A percentile compares a stretch with the other conserved stretches of the same genome.
phyloP scores from a whole-genome alignment of 345 rosid species.

The Carallia pectinifolia region DNA sequence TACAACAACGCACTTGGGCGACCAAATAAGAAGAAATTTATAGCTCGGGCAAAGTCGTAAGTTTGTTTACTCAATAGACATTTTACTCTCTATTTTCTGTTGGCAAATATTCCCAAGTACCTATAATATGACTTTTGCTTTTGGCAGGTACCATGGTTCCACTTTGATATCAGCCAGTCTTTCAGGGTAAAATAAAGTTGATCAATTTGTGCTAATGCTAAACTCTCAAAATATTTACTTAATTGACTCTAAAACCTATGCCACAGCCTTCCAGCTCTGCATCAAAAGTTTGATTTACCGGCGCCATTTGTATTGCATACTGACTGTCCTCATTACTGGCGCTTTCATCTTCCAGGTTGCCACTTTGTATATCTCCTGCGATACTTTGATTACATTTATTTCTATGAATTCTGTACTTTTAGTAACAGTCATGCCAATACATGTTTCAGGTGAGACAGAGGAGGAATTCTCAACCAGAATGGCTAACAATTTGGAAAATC shows the following conservation, averaged over 20 bases:
- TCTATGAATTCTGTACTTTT: not conserved
- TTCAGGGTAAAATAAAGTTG: constrained; percentile 59
- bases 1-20: constrained; percentile 86
- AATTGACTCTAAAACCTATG: constrained; percentile 10
- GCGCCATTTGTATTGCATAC: constrained; percentile 91
- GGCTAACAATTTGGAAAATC: constrained; percentile 81
- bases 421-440: constrained; percentile 8
- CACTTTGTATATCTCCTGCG: not conserved
- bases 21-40: constrained; percentile 78
- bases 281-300: constrained; percentile 92
- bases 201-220: not conserved
- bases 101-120: constrained; percentile 3
- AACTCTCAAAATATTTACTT: constrained; percentile 4
- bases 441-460: constrained; percentile 78
- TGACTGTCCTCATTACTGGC: constrained; percentile 99
- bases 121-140: constrained; percentile 19
- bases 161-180: constrained; percentile 91
- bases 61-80: constrained; percentile 6
- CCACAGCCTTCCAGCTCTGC: constrained; percentile 78
- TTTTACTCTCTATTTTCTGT: constrained; percentile 4
- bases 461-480: constrained; percentile 91
- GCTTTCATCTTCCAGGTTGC: constrained; percentile 84
- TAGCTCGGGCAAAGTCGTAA: constrained; percentile 73
- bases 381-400: not conserved
- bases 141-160: constrained; percentile 85